Conservation (phyloP, 179 eudicot species). For the Nepenthes alata region DNA sequence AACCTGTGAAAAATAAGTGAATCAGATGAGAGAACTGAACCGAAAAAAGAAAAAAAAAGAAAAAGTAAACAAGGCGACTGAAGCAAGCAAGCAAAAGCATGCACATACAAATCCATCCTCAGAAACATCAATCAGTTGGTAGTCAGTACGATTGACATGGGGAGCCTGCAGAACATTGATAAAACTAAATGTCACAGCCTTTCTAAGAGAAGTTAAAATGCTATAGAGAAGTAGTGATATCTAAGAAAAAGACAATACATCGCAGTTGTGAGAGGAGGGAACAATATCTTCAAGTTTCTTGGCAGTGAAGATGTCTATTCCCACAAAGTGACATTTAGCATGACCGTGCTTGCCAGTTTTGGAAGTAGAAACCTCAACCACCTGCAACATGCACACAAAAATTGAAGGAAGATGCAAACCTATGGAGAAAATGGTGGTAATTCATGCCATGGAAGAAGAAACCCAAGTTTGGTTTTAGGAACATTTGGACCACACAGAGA, state of each 20-base stretch:
- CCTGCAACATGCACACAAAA: conserved; percentile 4
- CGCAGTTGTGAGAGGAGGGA: conserved; percentile 2
- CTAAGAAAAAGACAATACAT: conserved; percentile 7
- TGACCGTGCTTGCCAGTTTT: conserved; percentile 25
- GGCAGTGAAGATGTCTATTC: conserved; percentile 19
- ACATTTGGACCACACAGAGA: background rate
- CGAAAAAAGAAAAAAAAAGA: background rate
- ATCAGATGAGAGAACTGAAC: background rate
- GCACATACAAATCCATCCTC: conserved; percentile 13
- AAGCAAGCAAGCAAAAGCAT: background rate
- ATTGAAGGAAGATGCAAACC: too few relatives aligned
- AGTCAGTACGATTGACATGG: conserved; percentile 24
- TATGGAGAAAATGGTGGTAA: background rate
- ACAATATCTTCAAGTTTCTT: conserved; percentile 17
- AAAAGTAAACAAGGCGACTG: background rate
- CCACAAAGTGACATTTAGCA: conserved; percentile 24
- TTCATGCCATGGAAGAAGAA: background rate
- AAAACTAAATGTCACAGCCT: background rate
- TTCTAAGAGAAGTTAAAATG: background rate
- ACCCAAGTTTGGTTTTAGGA: background rate
- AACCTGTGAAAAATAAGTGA: conserved; percentile 18
- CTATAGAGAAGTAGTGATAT: background rate
- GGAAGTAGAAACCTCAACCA: conserved; percentile 24
- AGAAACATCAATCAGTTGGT: conserved; percentile 16
- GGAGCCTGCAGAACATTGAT: conserved; percentile 11